Percentiles rank a stretch among this genome's conserved stretches.
Evolutionary conservation across 495 filamentous ascomycete genomes (phyloP).

Genomic region (Xylaria grammica): DNA sequence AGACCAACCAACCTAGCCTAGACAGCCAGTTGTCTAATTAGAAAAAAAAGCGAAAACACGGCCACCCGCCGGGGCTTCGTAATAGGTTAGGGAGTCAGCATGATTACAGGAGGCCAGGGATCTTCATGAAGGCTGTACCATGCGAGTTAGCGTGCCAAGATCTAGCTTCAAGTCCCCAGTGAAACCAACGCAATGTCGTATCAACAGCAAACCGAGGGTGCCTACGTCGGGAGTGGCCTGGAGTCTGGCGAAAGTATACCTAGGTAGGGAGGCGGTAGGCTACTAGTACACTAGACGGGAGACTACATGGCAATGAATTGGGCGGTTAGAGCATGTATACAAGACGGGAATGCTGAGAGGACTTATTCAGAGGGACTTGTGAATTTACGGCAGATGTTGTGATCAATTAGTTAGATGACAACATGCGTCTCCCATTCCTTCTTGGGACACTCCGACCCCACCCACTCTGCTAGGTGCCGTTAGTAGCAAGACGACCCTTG

Average conservation of each 20-base stretch:
- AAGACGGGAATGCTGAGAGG: too few species aligned
- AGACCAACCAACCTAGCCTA: too few species aligned
- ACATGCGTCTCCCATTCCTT: neutral
- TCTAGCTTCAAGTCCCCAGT: neutral
- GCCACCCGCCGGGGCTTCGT: neutral
- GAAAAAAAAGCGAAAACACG: neutral
- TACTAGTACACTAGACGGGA: too few species aligned
- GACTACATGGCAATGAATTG: too few species aligned
- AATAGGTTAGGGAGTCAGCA: neutral
- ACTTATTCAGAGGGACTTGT: too few species aligned
- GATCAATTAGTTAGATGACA: neutral
- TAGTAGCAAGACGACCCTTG: neutral
- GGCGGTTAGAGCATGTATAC: too few species aligned
- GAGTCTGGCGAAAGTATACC: too few species aligned
- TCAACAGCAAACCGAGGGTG: too few species aligned
- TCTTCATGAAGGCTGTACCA: neutral
- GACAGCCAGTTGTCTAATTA: neutral
- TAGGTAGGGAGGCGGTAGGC: too few species aligned
- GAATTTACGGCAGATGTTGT: neutral
- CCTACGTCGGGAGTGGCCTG: too few species aligned
- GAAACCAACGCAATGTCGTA: too few species aligned
- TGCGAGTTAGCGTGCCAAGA: slow-evolving; percentile 1
- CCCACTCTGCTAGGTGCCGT: neutral
- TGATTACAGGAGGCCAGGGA: neutral
- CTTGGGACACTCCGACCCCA: slow-evolving; percentile 5